Evolutionary conservation across 345 rosid genomes (phyloP), one percentile per base, ranked within the genome.

Genomic region (Heritiera littoralis): DNA sequence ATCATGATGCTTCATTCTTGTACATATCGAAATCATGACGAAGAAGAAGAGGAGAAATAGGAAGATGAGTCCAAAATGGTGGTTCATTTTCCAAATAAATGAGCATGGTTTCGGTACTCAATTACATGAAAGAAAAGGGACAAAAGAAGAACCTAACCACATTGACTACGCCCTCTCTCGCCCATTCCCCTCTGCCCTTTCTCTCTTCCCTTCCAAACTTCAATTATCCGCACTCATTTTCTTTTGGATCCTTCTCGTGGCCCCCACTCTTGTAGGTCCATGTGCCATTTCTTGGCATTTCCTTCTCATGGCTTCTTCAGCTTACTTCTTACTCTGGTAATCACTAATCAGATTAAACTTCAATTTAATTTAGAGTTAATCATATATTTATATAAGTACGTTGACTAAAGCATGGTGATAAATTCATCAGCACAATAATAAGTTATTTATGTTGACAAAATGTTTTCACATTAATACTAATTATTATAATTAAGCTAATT

Each of bases 111-210:
- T 78, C 6, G 83, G 80, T 52, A 85, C 88, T 89, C 89, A 65
- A 89, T 88, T 87, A 80, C 88, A 69, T 40, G 59, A 56, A 60
- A 81, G 79, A 77, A 84, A 85, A 43, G n/a, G 76, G 65, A 61
- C 60, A 79, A 78, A 84, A 73, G 56, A 41, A 51, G 3, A 86
- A 78, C 89, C 86, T 78, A 79, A 84, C 85, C 81, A n/a, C 82
- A 81, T 86, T 87, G 88, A 88, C 88, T 82, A 56, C 70, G 23
- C 45, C 56, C 46, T 51, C 67, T 1, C 49, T 30, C n/a, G 63
- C 64, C 48, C 75, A n/a, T 64, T 20, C 28, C 11, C 28, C 32
- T 18, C 72, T 14, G 14, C 72, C 32, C 54, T 8, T 49, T n/a
- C 11, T 40, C 32, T 18, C 38, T 35, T 35, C 38, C 38, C 38